phyloP scores from a whole-genome alignment of 2,329 filamentous ascomycete species.

The Leptographium flavum region DNA sequence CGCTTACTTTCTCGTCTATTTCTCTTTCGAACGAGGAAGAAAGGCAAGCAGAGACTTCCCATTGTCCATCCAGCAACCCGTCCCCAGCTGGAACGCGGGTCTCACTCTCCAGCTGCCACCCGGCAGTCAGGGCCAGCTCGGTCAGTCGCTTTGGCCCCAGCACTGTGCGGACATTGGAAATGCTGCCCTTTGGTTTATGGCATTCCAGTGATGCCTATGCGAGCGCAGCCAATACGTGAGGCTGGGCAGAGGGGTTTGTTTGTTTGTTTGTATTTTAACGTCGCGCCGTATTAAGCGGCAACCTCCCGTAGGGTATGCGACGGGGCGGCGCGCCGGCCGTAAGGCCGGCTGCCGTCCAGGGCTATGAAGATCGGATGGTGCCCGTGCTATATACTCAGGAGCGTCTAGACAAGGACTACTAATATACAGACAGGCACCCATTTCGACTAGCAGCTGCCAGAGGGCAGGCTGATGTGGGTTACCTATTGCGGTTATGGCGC shows the following conservation, averaged over 20 bases:
- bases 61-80: constrained; percentile 28
- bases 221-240: constrained; percentile 38
- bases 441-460: no score
- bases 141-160: constrained; percentile 27
- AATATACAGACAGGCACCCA: no score
- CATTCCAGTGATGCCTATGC: constrained; percentile 28
- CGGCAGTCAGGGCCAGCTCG: constrained; percentile 18
- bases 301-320: no score
- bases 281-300: no score
- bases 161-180: constrained; percentile 32
- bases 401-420: no score
- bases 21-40: constrained; percentile 18
- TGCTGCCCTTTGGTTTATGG: constrained; percentile 20
- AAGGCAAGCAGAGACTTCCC: constrained; percentile 27
- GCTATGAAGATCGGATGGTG: no score
- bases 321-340: no score
- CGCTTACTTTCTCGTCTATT: constrained; percentile 16
- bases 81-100: constrained; percentile 19
- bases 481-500: no score
- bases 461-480: no score
- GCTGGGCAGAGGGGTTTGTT: constrained; percentile 21
- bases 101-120: constrained; percentile 24
- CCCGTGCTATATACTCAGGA: no score
- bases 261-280: no score
- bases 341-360: no score